Percentiles rank a stretch among this genome's conserved stretches.
Conservation (phyloP, 176 grass and related monocot genomes). For the Hsuehochloa calcarea region DNA sequence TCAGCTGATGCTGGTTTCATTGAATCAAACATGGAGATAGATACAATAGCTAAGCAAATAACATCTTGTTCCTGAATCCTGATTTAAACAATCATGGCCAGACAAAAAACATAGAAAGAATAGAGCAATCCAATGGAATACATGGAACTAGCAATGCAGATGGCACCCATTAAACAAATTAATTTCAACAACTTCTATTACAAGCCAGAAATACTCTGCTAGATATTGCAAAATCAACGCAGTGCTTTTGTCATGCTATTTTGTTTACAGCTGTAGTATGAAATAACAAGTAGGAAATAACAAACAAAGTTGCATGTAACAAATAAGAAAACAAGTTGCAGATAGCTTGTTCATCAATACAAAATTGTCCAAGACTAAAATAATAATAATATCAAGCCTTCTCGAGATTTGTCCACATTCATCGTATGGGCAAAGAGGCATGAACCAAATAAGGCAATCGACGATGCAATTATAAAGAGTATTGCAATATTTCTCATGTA, state of each 20-base stretch:
- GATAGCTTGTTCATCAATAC: background rate
- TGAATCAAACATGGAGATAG: slow-evolving; percentile 12
- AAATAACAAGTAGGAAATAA: background rate
- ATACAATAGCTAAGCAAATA: background rate
- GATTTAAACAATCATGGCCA: background rate
- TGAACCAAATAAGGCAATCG: background rate
- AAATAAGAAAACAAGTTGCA: background rate
- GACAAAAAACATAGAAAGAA: background rate
- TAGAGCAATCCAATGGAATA: background rate
- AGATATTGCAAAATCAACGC: slow-evolving; percentile 1
- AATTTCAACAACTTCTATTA: background rate
- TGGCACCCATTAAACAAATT: background rate
- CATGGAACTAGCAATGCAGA: background rate
- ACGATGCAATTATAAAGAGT: background rate
- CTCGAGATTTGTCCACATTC: background rate
- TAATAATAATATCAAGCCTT: background rate
- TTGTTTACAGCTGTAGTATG: background rate
- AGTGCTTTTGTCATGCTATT: background rate
- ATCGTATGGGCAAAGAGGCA: background rate
- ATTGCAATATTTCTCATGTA: background rate
- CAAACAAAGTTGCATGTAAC: background rate
- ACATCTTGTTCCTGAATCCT: background rate
- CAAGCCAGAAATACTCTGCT: background rate
- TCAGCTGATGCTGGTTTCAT: background rate
- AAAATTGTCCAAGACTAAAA: background rate